phyloP scores from a whole-genome alignment of 2,329 filamentous ascomycete genomes.

The Aspergillus candidus region DNA sequence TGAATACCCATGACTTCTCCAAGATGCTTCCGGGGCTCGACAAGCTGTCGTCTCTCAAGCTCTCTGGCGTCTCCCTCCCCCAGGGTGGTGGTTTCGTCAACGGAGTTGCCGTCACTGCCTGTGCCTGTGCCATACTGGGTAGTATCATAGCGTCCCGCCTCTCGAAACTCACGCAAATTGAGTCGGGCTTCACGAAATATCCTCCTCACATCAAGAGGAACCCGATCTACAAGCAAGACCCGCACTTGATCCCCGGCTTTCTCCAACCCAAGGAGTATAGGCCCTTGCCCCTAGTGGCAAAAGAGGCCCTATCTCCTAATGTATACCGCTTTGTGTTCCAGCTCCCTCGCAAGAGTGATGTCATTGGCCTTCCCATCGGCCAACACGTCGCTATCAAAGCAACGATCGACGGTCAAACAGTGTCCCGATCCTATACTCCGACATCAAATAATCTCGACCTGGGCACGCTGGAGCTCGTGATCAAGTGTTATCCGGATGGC shows the following conservation, averaged over 20 bases:
- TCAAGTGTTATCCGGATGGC: slow-evolving; percentile 34
- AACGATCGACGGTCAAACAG: slow-evolving; percentile 40
- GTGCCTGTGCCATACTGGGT: slow-evolving; percentile 7
- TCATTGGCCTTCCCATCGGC: slow-evolving; percentile 52
- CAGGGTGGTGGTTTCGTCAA: slow-evolving; percentile 12
- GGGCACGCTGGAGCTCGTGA: slow-evolving; percentile 29
- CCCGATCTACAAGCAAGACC: slow-evolving; percentile 33
- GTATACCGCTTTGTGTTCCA: slow-evolving; percentile 44
- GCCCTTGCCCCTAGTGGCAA: slow-evolving; percentile 39
- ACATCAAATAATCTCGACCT: slow-evolving; percentile 31
- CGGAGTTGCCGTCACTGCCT: slow-evolving; percentile 17
- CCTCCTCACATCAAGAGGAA: slow-evolving; percentile 38
- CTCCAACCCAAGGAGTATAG: slow-evolving; percentile 47
- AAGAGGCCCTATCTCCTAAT: slow-evolving; percentile 18
- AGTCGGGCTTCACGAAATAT: slow-evolving; percentile 24
- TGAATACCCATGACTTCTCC: background rate
- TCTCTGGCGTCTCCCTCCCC: background rate
- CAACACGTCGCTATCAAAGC: slow-evolving; percentile 53
- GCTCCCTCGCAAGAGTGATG: slow-evolving; percentile 40
- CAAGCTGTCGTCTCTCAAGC: background rate
- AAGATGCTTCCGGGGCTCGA: background rate
- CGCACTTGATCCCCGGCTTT: slow-evolving; percentile 41
- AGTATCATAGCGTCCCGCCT: slow-evolving; percentile 6
- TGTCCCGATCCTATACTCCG: slow-evolving; percentile 51
- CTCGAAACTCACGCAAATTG: slow-evolving; percentile 18